Evolutionary conservation across 2,329 filamentous ascomycete genomes (phyloP), one percentile per base, ranked within the genome.

Genomic region (Botrytis pseudocinerea): DNA sequence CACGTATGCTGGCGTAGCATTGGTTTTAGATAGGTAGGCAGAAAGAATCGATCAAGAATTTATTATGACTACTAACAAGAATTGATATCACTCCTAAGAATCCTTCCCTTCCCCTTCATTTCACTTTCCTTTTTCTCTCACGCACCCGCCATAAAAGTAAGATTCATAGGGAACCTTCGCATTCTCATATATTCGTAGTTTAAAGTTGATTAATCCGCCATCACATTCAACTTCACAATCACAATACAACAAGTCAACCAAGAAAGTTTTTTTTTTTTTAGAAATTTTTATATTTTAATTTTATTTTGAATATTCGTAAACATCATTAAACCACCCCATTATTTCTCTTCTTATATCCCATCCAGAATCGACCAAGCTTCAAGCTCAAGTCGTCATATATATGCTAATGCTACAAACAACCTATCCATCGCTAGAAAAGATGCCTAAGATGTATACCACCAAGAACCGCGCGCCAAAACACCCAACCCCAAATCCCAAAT

Each of bases 381-480:
- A 54, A 68, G 64, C 64, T 28, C 64, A 68, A 54, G 25, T 54
- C 64, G 54, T 66, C 46, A 54, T 38, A 28, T 62, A 54, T 57
- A 68, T 68, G 25, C 65, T 42, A 68, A 61, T 61, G 59, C 59
- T 61, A 61, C 35, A 40, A 68, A 42, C 48, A 22, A 57, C 20
- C 64, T 20, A 57, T 57, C 35, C 25, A 42, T 57, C 65, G 48
- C 38, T 9, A 42, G 35, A 57, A 57, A 42, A 32, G 35, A 42
- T 57, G 16, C 28, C 51, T 61, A n/a, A 40, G 40, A 40, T n/a
- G 18, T 61, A 22, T 42, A 57, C 48, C 65, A 35, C 48, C 46
- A 28, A 57, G 35, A 42, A 68, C 65, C 65, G 65, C 65, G 48
- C 65, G 48, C 65, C 65, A 68, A 68, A 66, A 68, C 65, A 57